Evolutionary conservation across 768 basidiomycete genomes (phyloP).

Genomic region (Xerocomellus dryophilus): DNA sequence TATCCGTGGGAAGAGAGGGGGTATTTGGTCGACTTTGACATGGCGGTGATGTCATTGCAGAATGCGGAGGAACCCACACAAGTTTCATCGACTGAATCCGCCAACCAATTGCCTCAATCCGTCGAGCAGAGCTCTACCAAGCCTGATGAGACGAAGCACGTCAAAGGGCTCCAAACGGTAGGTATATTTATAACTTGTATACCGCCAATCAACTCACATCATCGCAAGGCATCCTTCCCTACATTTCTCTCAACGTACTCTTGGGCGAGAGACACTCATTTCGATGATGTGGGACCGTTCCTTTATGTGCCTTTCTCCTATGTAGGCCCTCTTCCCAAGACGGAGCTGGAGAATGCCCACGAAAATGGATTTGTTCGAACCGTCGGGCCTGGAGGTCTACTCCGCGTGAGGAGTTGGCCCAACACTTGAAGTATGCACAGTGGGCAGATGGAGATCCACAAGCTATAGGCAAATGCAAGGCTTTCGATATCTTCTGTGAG

Average conservation of each 20-base stretch:
- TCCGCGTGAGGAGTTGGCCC: conserved; percentile 7
- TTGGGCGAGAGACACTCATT: conserved; percentile 7
- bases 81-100: neutral
- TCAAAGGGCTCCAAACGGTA: neutral
- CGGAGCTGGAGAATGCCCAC: neutral
- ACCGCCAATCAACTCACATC: neutral
- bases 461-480: neutral
- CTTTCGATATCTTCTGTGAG: neutral
- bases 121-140: neutral
- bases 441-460: neutral
- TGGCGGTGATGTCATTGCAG: conserved; percentile 6
- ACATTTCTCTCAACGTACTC: conserved; percentile 12
- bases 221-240: neutral
- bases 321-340: neutral
- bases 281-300: conserved; percentile 17
- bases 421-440: neutral
- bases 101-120: neutral
- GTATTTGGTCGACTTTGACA: conserved; percentile 31
- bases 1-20: conserved; percentile 9
- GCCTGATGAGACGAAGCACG: neutral
- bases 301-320: conserved; percentile 16
- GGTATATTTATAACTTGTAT: neutral
- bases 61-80: neutral
- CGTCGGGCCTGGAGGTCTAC: neutral
- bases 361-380: neutral